Percentiles rank a stretch among this genome's conserved stretches.
These are phyloP conservation scores for Hyaloperonospora arabidopsidis DNA, from an alignment of 352 stramenopile species.

Conservation along the genomic window DNA sequence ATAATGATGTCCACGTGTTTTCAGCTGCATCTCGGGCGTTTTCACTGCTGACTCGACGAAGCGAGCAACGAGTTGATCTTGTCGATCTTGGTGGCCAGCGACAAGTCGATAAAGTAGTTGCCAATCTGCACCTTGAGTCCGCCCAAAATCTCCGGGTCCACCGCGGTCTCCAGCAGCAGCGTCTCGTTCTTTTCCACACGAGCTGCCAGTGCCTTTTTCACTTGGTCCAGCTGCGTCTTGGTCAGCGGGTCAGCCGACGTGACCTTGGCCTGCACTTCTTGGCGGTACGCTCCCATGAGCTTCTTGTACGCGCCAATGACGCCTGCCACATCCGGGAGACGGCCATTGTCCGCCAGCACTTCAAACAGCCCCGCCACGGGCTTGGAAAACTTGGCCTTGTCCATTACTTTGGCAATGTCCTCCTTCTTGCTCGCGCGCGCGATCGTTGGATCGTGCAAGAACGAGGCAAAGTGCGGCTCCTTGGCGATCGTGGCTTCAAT, in stretches of 20 bases:
- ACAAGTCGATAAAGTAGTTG: conserved; percentile 97
- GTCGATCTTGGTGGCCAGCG: conserved; percentile 92
- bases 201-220: conserved; percentile 89
- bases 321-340: conserved; percentile 82
- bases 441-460: conserved; percentile 96
- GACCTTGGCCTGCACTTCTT: conserved; percentile 94
- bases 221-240: conserved; percentile 88
- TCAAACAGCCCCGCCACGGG: conserved; percentile 94
- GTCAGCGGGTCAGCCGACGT: conserved; percentile 91
- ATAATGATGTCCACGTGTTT: no score
- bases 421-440: conserved; percentile 90
- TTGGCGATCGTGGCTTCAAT: conserved; percentile 77
- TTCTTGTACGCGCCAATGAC: conserved; percentile 88
- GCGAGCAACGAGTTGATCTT: conserved; percentile 86
- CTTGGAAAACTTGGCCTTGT: conserved; percentile 88
- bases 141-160: conserved; percentile 92
- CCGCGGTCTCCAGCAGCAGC: conserved; percentile 86
- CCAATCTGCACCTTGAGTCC: conserved; percentile 96
- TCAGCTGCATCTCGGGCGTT: not conserved
- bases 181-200: conserved; percentile 87
- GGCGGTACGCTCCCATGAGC: conserved; percentile 93
- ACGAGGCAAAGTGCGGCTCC: conserved; percentile 87
- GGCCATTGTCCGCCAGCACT: conserved; percentile 94
- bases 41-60: conserved; percentile 50
- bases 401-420: conserved; percentile 86